These are phyloP conservation scores for Fusarium haematococcum DNA, from an alignment of 2,329 filamentous ascomycete species.

Conservation along the genomic window DNA sequence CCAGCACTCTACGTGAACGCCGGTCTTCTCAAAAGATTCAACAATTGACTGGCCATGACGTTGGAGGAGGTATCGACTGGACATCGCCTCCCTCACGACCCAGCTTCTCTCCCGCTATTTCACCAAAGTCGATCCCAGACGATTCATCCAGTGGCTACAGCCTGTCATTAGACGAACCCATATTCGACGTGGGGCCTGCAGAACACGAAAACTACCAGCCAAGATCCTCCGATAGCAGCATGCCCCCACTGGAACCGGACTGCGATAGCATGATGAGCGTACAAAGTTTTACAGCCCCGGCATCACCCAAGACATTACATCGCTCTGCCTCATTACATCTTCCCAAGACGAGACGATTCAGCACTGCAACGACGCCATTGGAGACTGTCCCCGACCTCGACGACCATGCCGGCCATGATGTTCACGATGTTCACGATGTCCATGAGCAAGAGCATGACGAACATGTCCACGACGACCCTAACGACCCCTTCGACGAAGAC, in stretches of 20 bases:
- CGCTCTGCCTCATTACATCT: slow-evolving; percentile 28
- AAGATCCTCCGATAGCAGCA: slow-evolving; percentile 33
- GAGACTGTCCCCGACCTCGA: slow-evolving; percentile 16
- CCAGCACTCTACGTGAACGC: slow-evolving; percentile 33
- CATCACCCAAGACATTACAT: slow-evolving; percentile 27
- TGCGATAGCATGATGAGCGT: slow-evolving; percentile 39
- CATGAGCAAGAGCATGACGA: slow-evolving; percentile 7
- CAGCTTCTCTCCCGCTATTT: slow-evolving; percentile 34
- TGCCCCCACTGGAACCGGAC: slow-evolving; percentile 43
- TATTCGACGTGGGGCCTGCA: slow-evolving; percentile 36
- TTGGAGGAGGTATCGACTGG: slow-evolving; percentile 45
- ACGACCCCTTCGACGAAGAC: slow-evolving; percentile 29
- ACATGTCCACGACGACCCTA: slow-evolving; percentile 5
- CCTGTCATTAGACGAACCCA: slow-evolving; percentile 35
- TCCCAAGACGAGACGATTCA: slow-evolving; percentile 29
- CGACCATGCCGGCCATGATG: slow-evolving; percentile 13
- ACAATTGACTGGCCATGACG: slow-evolving; percentile 56
- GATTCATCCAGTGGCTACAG: slow-evolving; percentile 41
- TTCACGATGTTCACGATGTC: background rate
- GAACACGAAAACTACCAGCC: slow-evolving; percentile 26
- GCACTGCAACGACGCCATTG: slow-evolving; percentile 16
- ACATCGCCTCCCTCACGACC: slow-evolving; percentile 7
- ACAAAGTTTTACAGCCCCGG: slow-evolving; percentile 36
- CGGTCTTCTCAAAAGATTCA: slow-evolving; percentile 54
- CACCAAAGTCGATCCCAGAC: slow-evolving; percentile 31